Percentiles rank a stretch among this genome's conserved stretches.
Evolutionary conservation across 2,329 filamentous ascomycete species (phyloP).

Genomic region (Alternaria consortialis): DNA sequence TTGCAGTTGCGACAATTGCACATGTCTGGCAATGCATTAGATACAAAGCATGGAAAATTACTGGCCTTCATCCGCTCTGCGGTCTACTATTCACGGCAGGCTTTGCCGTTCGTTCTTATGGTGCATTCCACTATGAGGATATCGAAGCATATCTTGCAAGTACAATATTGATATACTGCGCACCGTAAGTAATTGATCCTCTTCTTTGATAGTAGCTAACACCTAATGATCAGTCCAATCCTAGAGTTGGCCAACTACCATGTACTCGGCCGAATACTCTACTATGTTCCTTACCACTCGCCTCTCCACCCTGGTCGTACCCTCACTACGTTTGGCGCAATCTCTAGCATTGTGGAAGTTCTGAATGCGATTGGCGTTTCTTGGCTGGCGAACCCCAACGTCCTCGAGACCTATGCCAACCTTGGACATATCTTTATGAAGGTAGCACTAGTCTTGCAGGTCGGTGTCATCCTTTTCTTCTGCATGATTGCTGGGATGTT

Average conservation of each 20-base stretch:
- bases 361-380: conserved; percentile 61
- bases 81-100: conserved; percentile 63
- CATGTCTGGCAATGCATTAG: conserved; percentile 64
- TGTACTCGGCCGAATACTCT: conserved; percentile 65
- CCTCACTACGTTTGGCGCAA: conserved; percentile 64
- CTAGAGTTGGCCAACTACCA: conserved; percentile 61
- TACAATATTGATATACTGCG: conserved; percentile 41
- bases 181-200: no score
- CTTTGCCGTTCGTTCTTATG: conserved; percentile 63
- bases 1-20: conserved; percentile 52
- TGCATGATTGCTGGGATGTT: conserved; percentile 55
- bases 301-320: conserved; percentile 65
- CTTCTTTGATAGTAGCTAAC: no score
- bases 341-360: conserved; percentile 60
- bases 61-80: conserved; percentile 62
- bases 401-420: conserved; percentile 44
- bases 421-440: conserved; percentile 58
- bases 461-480: conserved; percentile 59
- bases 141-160: conserved; percentile 50
- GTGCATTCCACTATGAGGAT: conserved; percentile 59
- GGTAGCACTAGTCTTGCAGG: conserved; percentile 59
- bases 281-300: conserved; percentile 67
- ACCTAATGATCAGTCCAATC: no score
- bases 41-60: conserved; percentile 64
- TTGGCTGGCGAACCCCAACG: conserved; percentile 50